Evolutionary conservation across 495 filamentous ascomycete species (phyloP), one percentile per base, ranked within the genome.

Genomic region (Hypomontagnella monticulosa): DNA sequence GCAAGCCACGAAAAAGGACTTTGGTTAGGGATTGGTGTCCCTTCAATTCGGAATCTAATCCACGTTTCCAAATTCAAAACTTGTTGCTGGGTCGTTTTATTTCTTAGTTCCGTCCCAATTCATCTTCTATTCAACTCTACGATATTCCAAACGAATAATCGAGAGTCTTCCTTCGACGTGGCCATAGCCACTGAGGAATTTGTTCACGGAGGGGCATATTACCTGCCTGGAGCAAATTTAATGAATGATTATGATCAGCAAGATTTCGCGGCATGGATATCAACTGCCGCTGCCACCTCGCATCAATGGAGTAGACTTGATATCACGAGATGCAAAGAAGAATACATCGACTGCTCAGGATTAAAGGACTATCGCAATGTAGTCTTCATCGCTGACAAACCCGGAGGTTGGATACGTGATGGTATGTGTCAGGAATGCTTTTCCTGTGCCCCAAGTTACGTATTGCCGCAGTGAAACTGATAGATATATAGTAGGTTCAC

Each of bases 11-110:
- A 56, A 2, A 46, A 56, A 27, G 46, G 59, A 0, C 66, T 59
- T 9, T 81, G 76, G 79, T 50, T 82, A 20, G 76, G 76, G 46
- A 75, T 82, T 34, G 78, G 78, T 3, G 68, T 81, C 33, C 70
- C 73, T 11, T 80, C 77, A 27, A 49, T 81, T 12, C 67, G 71
- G 12, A 80, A 81, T 58, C 54, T 76, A 1, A 43, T 61, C 5
- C 37, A 15, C 12, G 66, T 75, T 10, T 62, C 67, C 8, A 63
- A 38, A 43, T 67, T 67, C 19, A 67, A 72, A 50, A 63, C 62
- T 16, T 38, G 11, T 7, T 61, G 61, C 23, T 76, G 74, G 74
- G 4, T 63, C 14, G 38, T 54, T 12, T 32, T 76, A 43, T 53
- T 67, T 19, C 15, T 68, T 2, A 74, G 70, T 46, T 73, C 73